A percentile compares a stretch with the other conserved stretches of the same genome.
Evolutionary conservation across 2,329 filamentous ascomycete genomes (phyloP).

Genomic region (Ascochyta lentis): DNA sequence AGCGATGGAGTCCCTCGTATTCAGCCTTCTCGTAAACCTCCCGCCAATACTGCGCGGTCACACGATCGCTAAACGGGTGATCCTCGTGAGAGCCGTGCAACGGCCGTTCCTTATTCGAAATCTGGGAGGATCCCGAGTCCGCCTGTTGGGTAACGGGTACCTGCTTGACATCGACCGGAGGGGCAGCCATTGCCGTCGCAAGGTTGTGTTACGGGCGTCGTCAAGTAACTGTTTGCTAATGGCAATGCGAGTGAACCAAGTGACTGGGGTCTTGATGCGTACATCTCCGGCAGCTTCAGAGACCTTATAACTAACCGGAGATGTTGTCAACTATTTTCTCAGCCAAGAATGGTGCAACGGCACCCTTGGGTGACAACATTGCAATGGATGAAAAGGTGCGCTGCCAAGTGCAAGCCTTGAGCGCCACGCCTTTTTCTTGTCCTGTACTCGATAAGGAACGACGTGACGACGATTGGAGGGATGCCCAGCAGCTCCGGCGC

Average conservation of each 20-base stretch:
- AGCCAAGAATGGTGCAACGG: constrained; percentile 30
- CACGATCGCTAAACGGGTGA: constrained; percentile 33
- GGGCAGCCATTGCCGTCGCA: constrained; percentile 23
- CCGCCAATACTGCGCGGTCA: constrained; percentile 34
- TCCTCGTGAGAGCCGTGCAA: constrained; percentile 24
- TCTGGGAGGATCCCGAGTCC: constrained; percentile 26
- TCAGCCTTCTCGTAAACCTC: constrained; percentile 37
- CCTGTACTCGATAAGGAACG: constrained; percentile 11
- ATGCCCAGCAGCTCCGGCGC: neutral
- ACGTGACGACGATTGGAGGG: neutral
- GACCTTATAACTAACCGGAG: constrained; percentile 25
- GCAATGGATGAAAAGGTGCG: constrained; percentile 2
- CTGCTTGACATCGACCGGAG: constrained; percentile 22
- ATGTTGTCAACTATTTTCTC: neutral
- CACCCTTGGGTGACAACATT: constrained; percentile 28
- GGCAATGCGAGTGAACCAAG: constrained; percentile 7
- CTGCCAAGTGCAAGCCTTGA: constrained; percentile 14
- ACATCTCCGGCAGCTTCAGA: constrained; percentile 15
- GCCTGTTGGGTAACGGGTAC: constrained; percentile 19
- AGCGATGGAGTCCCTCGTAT: constrained; percentile 53
- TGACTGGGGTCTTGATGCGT: constrained; percentile 6
- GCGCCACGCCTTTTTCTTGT: constrained; percentile 1
- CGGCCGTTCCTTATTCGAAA: constrained; percentile 12
- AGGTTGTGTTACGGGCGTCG: neutral
- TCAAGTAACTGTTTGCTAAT: constrained; percentile 19